Evolutionary conservation across 208 protist species (phyloP), one percentile per base, ranked within the genome.

Genomic region (Trypanosoma grayi): DNA sequence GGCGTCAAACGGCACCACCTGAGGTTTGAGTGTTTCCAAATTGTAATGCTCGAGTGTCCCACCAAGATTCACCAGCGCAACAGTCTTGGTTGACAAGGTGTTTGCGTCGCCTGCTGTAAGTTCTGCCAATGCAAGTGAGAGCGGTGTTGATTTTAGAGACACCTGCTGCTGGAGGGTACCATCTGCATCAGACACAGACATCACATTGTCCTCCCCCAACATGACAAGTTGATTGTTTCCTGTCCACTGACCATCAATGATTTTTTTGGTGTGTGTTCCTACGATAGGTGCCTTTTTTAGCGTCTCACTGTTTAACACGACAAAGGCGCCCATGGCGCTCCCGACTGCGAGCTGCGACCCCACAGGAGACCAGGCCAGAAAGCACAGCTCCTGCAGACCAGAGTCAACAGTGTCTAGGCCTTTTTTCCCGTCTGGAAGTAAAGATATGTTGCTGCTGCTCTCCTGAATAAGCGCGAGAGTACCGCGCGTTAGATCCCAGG

Each of bases 251-350:
- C 79, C 94, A 54, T 76, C 89, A 36, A 91, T 70, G 59, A 99
- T 98, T 14, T 48, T 55, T 66, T 97, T 84, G 16, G 83, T 74
- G 77, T 98, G 94, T 28, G 90, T 95, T 36, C 84, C 91, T 4
- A 85, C 47, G 16, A 98, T 71, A 0, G 96, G 85, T 8, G 87
- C 73, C 52, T 98, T 94, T 33, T 91, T 86, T n/a, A 73, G 57
- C n/a, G 86, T 98, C 24, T 82, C 77, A 28, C 89, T 85, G 77
- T 98, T 97, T 75, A 97, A 98, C 13, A 99, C 22, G 1, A 98
- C 61, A 16, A 98, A 60, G 36, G 78, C 86, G 7, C 98, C 98
- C 61, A 96, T 98, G 8, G 54, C 60, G n/a, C 78, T 86, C 27
- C 95, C 93, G 9, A 98, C 70, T 2, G 83, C 94, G 5, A 98